phyloP scores from a whole-genome alignment of 805 yeast genomes.

The Vanderwaltozyma tropicalis region DNA sequence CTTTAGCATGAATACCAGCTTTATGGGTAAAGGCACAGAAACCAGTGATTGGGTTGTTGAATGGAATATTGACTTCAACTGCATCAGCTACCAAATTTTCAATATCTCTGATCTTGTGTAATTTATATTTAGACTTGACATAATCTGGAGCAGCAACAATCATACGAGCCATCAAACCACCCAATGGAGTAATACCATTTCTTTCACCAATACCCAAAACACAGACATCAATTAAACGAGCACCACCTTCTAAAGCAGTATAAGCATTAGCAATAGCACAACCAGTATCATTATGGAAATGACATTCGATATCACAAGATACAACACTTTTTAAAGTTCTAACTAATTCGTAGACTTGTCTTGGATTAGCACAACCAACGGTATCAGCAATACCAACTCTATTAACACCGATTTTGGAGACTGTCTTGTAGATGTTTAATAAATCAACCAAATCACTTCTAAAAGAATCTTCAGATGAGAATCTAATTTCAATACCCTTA shows the following conservation, averaged over 20 bases:
- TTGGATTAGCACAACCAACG: constrained; percentile 97
- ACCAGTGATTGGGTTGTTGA: constrained; percentile 97
- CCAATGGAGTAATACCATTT: constrained; percentile 94
- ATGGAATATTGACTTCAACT: constrained; percentile 92
- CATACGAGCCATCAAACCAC: constrained; percentile 98
- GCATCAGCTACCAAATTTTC: constrained; percentile 95
- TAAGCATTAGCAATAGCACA: constrained; percentile 98
- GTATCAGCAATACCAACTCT: constrained; percentile 99
- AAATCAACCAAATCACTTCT: constrained; percentile 93
- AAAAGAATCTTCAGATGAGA: constrained; percentile 94
- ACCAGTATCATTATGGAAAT: constrained; percentile 98
- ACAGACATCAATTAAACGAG: constrained; percentile 85
- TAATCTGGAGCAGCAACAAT: constrained; percentile 96
- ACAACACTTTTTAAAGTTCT: constrained; percentile 89
- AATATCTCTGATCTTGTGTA: constrained; percentile 89
- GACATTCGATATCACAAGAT: constrained; percentile 95
- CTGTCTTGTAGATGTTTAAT: constrained; percentile 90
- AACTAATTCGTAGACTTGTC: constrained; percentile 95
- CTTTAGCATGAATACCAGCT: constrained; percentile 99
- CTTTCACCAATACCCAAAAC: constrained; percentile 99
- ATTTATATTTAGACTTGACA: constrained; percentile 85
- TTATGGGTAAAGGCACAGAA: constrained; percentile 99
- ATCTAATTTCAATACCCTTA: constrained; percentile 92
- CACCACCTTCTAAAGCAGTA: constrained; percentile 97
- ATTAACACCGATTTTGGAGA: constrained; percentile 93